A percentile compares a stretch with the other conserved stretches of the same genome.
Conservation (phyloP, 176 grass and related monocot species). For the Metroxylon sagu region DNA sequence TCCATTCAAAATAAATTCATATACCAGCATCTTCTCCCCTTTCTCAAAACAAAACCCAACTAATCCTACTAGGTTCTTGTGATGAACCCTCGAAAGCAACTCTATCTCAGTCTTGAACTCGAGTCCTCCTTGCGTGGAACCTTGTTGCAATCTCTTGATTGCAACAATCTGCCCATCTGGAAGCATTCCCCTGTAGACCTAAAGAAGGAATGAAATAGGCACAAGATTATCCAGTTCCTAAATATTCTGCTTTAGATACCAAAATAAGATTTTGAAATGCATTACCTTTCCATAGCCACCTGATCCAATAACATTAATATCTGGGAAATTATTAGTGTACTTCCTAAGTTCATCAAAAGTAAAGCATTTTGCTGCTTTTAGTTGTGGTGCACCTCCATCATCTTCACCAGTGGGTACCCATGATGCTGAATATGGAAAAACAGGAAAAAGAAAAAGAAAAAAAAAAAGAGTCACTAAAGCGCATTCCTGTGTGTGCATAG, state of each 20-base stretch:
- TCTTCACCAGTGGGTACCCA: conserved; percentile 58
- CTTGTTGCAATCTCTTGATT: conserved; percentile 76
- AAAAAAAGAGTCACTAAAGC: background rate
- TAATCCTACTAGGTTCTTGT: conserved; percentile 74
- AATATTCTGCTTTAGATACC: background rate
- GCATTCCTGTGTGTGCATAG: background rate
- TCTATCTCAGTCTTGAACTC: conserved; percentile 98
- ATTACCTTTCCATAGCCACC: conserved; percentile 84
- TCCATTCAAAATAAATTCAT: conserved; percentile 69
- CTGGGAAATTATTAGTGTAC: conserved; percentile 64
- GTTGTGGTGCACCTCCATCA: conserved; percentile 49
- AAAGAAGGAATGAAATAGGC: background rate
- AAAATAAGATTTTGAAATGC: background rate
- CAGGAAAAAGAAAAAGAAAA: too few species aligned
- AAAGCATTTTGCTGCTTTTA: conserved; percentile 52
- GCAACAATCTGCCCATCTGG: conserved; percentile 49
- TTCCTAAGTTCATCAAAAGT: conserved; percentile 59
- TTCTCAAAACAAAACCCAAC: conserved; percentile 93
- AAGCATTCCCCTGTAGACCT: conserved; percentile 85
- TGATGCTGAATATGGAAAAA: conserved; percentile 37
- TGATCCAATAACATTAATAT: conserved; percentile 57
- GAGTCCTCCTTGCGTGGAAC: conserved; percentile 68
- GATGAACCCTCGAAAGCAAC: conserved; percentile 79
- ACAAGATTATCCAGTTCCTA: background rate
- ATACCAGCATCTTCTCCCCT: conserved; percentile 73